Percentiles rank a stretch among this genome's conserved stretches.
Conservation (phyloP, 306 rosid species). For the Lotus japonicus region DNA sequence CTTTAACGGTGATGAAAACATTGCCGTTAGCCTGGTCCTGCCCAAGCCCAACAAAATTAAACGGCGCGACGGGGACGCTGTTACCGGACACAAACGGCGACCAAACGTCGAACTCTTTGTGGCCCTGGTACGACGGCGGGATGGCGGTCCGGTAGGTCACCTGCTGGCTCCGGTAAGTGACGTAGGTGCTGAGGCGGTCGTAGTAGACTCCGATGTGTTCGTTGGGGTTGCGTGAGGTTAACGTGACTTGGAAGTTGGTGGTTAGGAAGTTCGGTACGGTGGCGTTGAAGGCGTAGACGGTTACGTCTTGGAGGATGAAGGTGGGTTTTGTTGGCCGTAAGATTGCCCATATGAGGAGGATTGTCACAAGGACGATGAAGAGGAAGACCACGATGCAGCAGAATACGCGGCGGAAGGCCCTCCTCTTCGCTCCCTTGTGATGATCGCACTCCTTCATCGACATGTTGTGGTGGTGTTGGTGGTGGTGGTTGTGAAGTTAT, state of each 20-base stretch:
- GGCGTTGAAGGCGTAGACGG: constrained; percentile 84
- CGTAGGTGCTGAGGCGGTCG: constrained; percentile 67
- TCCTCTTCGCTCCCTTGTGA: constrained; percentile 33
- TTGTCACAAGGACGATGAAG: constrained; percentile 44
- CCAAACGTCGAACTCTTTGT: constrained; percentile 72
- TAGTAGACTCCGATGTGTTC: constrained; percentile 78
- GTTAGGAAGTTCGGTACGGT: constrained; percentile 59
- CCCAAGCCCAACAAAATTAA: constrained; percentile 30
- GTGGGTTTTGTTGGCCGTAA: constrained; percentile 71
- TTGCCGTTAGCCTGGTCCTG: constrained; percentile 50
- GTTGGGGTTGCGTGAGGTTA: constrained; percentile 76
- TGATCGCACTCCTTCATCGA: constrained; percentile 49
- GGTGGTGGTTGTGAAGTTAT: too few species aligned
- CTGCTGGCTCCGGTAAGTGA: constrained; percentile 62
- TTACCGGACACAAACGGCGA: constrained; percentile 79
- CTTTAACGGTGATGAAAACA: constrained; percentile 33
- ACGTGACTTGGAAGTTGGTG: constrained; percentile 65
- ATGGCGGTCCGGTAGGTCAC: constrained; percentile 59
- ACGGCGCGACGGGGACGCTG: constrained; percentile 72
- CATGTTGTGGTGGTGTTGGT: constrained; percentile 27
- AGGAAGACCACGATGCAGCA: constrained; percentile 38
- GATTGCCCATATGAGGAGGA: constrained; percentile 70
- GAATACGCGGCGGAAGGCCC: not conserved
- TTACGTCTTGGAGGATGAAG: constrained; percentile 77
- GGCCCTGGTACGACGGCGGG: constrained; percentile 79